phyloP scores from a whole-genome alignment of 768 basidiomycete genomes.

The Clavaria fumosa region DNA sequence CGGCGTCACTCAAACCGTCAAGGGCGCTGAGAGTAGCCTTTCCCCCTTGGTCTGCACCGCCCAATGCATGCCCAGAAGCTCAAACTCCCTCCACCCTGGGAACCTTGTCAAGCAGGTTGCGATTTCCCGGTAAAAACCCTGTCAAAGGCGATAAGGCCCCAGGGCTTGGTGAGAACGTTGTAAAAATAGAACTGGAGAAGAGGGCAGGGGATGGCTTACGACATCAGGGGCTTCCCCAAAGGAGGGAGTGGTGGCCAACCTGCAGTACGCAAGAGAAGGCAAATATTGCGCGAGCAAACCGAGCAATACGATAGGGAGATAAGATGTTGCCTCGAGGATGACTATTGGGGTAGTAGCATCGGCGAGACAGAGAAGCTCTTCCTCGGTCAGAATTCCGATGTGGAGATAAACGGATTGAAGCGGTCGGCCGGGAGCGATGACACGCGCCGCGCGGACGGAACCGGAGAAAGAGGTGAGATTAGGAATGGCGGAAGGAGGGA shows the following conservation, averaged over 20 bases:
- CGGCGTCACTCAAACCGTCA: no score
- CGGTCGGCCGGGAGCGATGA: constrained; percentile 51
- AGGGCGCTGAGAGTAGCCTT: no score
- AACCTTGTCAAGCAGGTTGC: constrained; percentile 42
- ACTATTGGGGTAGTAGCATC: constrained; percentile 33
- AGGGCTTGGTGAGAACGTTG: constrained; percentile 9
- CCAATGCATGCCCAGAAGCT: constrained; percentile 68
- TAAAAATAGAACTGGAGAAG: constrained; percentile 18
- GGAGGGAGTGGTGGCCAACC: constrained; percentile 43
- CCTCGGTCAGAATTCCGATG: constrained; percentile 42
- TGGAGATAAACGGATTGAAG: constrained; percentile 47
- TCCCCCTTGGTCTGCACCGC: constrained; percentile 33
- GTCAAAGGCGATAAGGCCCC: constrained; percentile 11
- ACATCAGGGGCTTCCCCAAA: constrained; percentile 33
- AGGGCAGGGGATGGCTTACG: no score
- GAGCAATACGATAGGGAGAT: constrained; percentile 43
- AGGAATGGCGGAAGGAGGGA: constrained; percentile 24
- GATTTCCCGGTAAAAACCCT: constrained; percentile 53
- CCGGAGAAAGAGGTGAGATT: constrained; percentile 45
- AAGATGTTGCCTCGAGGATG: constrained; percentile 41
- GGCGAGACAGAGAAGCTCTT: constrained; percentile 36
- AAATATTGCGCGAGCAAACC: constrained; percentile 39
- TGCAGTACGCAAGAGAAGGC: constrained; percentile 47
- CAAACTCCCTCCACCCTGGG: constrained; percentile 47
- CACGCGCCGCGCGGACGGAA: constrained; percentile 36